Evolutionary conservation across 768 basidiomycete genomes (phyloP), one percentile per base, ranked within the genome.

Genomic region (Boletales sp.): DNA sequence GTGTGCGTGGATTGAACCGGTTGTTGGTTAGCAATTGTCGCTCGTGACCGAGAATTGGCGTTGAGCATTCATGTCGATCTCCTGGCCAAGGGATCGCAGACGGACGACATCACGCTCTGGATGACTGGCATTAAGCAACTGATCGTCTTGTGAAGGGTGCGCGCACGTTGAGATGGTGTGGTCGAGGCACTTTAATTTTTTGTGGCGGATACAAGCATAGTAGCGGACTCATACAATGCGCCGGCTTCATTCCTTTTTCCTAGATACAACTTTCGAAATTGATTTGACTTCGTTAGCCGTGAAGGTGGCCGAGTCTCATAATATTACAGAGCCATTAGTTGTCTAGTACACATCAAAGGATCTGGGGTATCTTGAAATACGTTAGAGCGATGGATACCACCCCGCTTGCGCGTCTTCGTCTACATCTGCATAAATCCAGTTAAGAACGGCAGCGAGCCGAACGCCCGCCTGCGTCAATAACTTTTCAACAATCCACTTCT

Each of bases 51-150:
- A 50, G 80, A 85, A 27, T 79, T 77, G 29, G 90, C 94, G 17
- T 68, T 94, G 60, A 80, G 84, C 8, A 83, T 94, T 51, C 94
- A 97, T 60, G 84, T 94, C 24, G 88, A 91, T 45, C 71, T 97
- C 27, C 74, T 97, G 40, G 94, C 91, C 3, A 73, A 77, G 42
- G 87, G 86, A 21, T 86, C 87, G 44, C 78, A 83, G 48, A 86
- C 86, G 37, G 87, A 90, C 45, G 91, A 94, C 58, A 90, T 94
- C 63, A 83, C 81, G 2, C 61, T 88, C 48, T 88, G 84, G 86
- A 89, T 94, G 90, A 84, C 91, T 12, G 91, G 88, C 8, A 70
- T 95, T 50, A 95, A 95, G 69, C 90, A 93, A 65, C 68, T 97
- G 57, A 88, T 95, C 62, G 73, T 83, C 57, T 58, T 90, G 69